Evolutionary conservation across 75 land plant genomes (phyloP).

Genomic region (Gnetum montanum): DNA sequence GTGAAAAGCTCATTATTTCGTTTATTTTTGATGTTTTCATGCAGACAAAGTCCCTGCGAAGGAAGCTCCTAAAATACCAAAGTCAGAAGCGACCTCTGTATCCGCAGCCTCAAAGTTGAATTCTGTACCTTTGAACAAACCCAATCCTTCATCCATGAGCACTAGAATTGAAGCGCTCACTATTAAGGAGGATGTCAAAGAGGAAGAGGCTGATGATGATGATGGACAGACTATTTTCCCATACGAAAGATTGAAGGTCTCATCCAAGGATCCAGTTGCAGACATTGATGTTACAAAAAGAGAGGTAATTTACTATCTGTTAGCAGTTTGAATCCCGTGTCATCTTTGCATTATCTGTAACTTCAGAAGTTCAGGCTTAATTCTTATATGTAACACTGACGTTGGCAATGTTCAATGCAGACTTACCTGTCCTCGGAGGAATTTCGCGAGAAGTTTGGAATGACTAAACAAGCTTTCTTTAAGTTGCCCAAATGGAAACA

Average conservation of each 20-base stretch:
- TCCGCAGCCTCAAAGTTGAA: background rate
- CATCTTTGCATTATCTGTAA: background rate
- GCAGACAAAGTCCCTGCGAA: constrained; percentile 18
- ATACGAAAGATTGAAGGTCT: constrained; percentile 56
- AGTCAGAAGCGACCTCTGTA: constrained; percentile 11
- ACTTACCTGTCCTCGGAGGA: constrained; percentile 55
- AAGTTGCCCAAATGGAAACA: constrained; percentile 79
- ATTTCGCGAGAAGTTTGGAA: constrained; percentile 62
- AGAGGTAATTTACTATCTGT: too few species aligned
- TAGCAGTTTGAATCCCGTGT: background rate
- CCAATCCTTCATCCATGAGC: constrained; percentile 16
- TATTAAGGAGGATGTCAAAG: constrained; percentile 47
- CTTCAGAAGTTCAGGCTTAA: background rate
- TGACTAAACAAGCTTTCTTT: constrained; percentile 52
- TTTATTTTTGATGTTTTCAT: background rate
- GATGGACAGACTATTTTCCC: constrained; percentile 46
- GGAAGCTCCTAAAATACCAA: constrained; percentile 10
- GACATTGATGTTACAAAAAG: constrained; percentile 75
- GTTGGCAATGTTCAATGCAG: too few species aligned
- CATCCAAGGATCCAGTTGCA: constrained; percentile 45
- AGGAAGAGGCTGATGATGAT: constrained; percentile 61
- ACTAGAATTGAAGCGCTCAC: constrained; percentile 32
- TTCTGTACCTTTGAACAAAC: constrained; percentile 14
- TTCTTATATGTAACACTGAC: background rate
- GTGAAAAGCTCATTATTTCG: background rate